Percentiles rank a stretch among this genome's conserved stretches.
Conservation (phyloP, 768 basidiomycete genomes). For the Hemileccinum impolitum region DNA sequence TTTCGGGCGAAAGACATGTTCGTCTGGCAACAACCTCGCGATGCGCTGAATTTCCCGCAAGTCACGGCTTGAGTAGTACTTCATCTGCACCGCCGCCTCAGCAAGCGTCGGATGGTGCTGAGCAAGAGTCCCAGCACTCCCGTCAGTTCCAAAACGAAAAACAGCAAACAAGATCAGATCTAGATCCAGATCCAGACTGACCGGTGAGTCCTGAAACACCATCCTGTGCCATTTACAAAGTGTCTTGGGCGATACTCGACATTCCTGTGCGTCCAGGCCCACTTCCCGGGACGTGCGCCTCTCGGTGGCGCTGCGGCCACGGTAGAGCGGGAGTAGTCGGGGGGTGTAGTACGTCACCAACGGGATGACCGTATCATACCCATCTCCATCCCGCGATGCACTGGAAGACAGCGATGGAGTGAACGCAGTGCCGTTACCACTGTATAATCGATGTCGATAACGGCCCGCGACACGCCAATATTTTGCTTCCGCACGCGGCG, state of each 20-base stretch:
- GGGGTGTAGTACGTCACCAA: conserved; percentile 35
- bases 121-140: neutral
- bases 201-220: conserved; percentile 37
- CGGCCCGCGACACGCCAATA: conserved; percentile 33
- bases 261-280: conserved; percentile 20
- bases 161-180: too few relatives aligned
- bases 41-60: conserved; percentile 41
- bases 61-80: conserved; percentile 37
- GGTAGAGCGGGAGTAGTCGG: conserved; percentile 39
- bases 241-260: conserved; percentile 30
- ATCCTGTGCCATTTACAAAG: conserved; percentile 49
- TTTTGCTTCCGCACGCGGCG: conserved; percentile 21
- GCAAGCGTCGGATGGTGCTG: conserved; percentile 36
- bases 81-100: conserved; percentile 33
- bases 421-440: conserved; percentile 11
- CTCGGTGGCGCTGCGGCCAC: conserved; percentile 13
- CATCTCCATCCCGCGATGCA: conserved; percentile 4
- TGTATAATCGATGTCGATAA: conserved; percentile 25
- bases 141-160: neutral
- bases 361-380: conserved; percentile 6
- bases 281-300: neutral
- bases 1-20: conserved; percentile 30
- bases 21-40: conserved; percentile 37
- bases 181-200: conserved; percentile 28
- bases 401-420: neutral